These are phyloP conservation scores for Tylopilus sp. DNA, from an alignment of 1,284 basidiomycete genomes.

Conservation along the genomic window DNA sequence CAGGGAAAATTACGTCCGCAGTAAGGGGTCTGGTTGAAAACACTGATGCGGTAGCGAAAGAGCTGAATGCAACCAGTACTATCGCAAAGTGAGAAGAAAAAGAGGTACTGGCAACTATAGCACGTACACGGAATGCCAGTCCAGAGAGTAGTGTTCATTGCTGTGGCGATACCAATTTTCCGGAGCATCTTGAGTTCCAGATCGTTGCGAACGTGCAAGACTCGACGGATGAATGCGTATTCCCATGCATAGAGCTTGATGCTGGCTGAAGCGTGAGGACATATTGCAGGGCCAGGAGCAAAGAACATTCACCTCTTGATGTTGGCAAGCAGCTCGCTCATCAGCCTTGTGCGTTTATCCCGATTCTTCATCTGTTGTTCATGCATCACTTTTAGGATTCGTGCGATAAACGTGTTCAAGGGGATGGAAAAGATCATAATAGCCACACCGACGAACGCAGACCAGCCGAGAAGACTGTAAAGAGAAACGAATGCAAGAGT, in stretches of 20 bases:
- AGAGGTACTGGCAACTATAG: constrained; percentile 18
- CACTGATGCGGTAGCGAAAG: constrained; percentile 77
- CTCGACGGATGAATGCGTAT: constrained; percentile 72
- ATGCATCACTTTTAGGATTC: constrained; percentile 75
- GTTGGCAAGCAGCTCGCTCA: constrained; percentile 82
- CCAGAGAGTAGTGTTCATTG: constrained; percentile 61
- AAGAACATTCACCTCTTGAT: constrained; percentile 65
- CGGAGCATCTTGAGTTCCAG: constrained; percentile 77
- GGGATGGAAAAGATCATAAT: constrained; percentile 86
- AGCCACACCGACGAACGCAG: constrained; percentile 86
- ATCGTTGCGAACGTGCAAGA: constrained; percentile 78
- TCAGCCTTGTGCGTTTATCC: constrained; percentile 67
- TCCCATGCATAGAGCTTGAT: constrained; percentile 88
- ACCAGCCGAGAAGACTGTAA: constrained; percentile 86
- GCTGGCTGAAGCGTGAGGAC: constrained; percentile 31
- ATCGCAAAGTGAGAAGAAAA: constrained; percentile 30
- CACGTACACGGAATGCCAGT: constrained; percentile 53
- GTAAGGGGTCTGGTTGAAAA: constrained; percentile 74
- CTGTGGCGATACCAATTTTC: constrained; percentile 73
- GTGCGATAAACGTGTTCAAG: constrained; percentile 73
- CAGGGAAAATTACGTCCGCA: constrained; percentile 89
- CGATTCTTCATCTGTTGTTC: constrained; percentile 90
- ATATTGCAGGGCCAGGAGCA: not conserved
- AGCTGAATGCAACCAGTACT: constrained; percentile 82
- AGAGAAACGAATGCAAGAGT: constrained; percentile 85